Base-by-base conservation (phyloP, 805 yeast species). In the Zygotorulaspora sp. region DNA sequence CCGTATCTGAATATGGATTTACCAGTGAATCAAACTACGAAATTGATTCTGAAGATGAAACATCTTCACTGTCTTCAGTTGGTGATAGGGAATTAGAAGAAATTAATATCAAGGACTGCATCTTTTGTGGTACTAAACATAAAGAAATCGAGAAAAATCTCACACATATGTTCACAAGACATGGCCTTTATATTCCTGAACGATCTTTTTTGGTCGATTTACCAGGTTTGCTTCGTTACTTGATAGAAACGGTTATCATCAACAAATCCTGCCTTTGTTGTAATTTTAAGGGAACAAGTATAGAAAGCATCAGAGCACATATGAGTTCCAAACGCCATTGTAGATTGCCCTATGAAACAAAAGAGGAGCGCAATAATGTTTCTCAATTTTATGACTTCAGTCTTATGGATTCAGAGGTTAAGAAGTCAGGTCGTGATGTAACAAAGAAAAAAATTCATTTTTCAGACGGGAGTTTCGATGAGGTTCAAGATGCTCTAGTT, bases 161-260 rank as follows among this genome's bases (percentile, higher is more conserved):
- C 20, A 70, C 68, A 19, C 96, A 92, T 60, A 83, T 92, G 95
- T 78, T 75, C 53, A 71, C 70, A 41, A 67, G 61, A 24, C 96
- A 84, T 61, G 97, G 97, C 1, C 69, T 92, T 29, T 92, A 82
- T 45, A 72, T 92, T 5, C 98, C 98, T 1, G 97, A 92, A 59
- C 67, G 71, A 44, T 71, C 75, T 11, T 88, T 76, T 52, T 68
- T 92, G 32, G 66, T 63, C 0, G 86, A 89, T 57, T 65, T 75
- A 33, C 71, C 67, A 26, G 97, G 97, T 0, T 68, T 92, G 27
- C 61, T 92, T n/a, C 58, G 65, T 2, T 85, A 84, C 54, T 62
- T 92, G 42, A 85, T 83, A 29, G 92, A 87, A 47, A 80, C 83
- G 50, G 77, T 90, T 38, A 83, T 89, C 7, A 71, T 80, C 30